These are phyloP conservation scores for Pyrrhoderma lamaoense DNA, from an alignment of 1,284 basidiomycete species.

Conservation along the genomic window DNA sequence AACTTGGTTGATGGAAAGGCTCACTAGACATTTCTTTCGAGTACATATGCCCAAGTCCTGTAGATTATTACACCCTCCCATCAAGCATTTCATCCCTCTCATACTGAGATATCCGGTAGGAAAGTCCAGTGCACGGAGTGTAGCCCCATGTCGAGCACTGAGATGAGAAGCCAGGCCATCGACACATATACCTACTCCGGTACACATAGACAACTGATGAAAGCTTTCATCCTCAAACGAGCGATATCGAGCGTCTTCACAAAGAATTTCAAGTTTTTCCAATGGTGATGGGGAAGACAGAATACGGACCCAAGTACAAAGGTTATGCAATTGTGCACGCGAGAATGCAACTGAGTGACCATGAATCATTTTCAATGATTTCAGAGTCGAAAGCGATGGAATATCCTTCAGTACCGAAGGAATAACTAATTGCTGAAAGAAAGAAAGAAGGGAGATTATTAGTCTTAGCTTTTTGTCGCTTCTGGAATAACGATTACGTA, in stretches of 20 bases:
- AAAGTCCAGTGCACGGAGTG: conserved; percentile 3
- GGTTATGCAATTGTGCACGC: conserved; percentile 1
- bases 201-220: not conserved
- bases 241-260: not conserved
- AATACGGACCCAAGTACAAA: conserved; percentile 10
- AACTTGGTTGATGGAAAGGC: no score
- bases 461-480: not conserved
- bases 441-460: no score
- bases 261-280: conserved; percentile 5
- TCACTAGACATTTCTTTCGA: not conserved
- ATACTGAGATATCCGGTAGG: not conserved
- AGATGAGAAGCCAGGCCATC: conserved; percentile 11
- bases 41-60: conserved; percentile 5
- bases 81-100: not conserved
- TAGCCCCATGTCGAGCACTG: not conserved
- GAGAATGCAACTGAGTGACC: conserved; percentile 1
- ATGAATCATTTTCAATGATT: conserved; percentile 1
- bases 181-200: conserved; percentile 6
- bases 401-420: not conserved
- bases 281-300: not conserved
- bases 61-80: not conserved
- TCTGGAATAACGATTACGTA: not conserved
- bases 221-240: no score
- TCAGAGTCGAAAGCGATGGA: not conserved
- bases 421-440: no score